Base-by-base conservation (phyloP, 2,329 filamentous ascomycete genomes). In the Plectosphaerella cucumerina region DNA sequence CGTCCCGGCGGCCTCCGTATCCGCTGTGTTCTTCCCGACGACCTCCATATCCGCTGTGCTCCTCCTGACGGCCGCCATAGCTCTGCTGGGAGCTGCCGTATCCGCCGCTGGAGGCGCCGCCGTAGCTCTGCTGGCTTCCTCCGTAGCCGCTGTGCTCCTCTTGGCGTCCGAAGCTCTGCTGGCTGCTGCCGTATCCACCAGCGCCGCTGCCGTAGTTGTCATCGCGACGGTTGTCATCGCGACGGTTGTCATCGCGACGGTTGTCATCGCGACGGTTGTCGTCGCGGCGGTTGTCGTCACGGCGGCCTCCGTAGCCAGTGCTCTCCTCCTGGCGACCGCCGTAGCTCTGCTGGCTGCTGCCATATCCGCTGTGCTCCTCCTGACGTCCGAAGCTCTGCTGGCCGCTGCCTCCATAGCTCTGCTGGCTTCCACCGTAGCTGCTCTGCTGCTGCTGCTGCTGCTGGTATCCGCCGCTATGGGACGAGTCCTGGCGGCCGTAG, bases 401-500 rank as follows among this genome's bases (percentile, higher is more conserved):
- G 23, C 59, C 53, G 20, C 58, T 50, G 5, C 60, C 56, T 31
- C 58, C 49, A 49, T 45, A 54, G 49, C 59, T 57, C 34, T 62
- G 49, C 17, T 56, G 57, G 4, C 53, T 51, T 37, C 59, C 53
- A 44, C 55, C 49, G 43, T 57, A 53, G 18, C 59, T 56, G 31
- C 60, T 49, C 39, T 62, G 53, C 34, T 60, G 51, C 11, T 64
- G 59, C 35, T 62, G 58, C 10, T 62, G 41, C 42, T 64, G 60
- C 35, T 63, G 53, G 23, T 54, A 54, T n/a, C 55, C 53, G 33
- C 51, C 49, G 26, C 60, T 50, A 49, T 62, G 56, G 47, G 63
- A 56, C 31, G 59, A 53, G 44, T 65, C 55, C 50, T 63, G 60
- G 46, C 63, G 18, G 44, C 67, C 65, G 23, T 68, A 63, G 49